A percentile compares a stretch with the other conserved stretches of the same genome.
Evolutionary conservation across 768 basidiomycete genomes (phyloP).

Genomic region (Phylloporus arenicola): DNA sequence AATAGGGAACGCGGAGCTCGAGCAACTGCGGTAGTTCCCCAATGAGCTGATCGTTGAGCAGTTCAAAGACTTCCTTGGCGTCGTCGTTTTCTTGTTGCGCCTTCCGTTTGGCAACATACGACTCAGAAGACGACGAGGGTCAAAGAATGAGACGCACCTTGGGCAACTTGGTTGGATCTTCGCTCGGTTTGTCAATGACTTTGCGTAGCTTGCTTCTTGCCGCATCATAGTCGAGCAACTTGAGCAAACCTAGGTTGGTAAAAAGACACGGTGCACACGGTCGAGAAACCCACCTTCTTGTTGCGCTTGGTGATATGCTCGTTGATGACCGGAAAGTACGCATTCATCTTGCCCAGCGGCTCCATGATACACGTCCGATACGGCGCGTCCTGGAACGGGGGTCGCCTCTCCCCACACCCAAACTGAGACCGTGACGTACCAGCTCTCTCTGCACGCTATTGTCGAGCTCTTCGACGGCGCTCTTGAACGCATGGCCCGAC

Average conservation of each 20-base stretch:
- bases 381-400: constrained; percentile 54
- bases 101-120: constrained; percentile 22
- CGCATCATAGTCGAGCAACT: constrained; percentile 95
- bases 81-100: constrained; percentile 97
- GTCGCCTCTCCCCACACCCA: neutral
- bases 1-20: constrained; percentile 94
- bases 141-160: constrained; percentile 40
- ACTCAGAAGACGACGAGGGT: neutral
- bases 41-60: constrained; percentile 90
- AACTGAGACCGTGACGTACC: constrained; percentile 42
- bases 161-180: constrained; percentile 88
- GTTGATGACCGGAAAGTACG: constrained; percentile 90
- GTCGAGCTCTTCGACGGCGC: constrained; percentile 92
- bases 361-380: constrained; percentile 94
- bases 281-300: constrained; percentile 67
- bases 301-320: constrained; percentile 91
- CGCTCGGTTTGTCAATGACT: constrained; percentile 84
- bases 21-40: constrained; percentile 86
- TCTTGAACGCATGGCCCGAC: constrained; percentile 94
- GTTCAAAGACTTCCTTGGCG: constrained; percentile 86
- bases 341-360: constrained; percentile 94
- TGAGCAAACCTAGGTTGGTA: neutral
- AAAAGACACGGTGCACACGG: neutral
- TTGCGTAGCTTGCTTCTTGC: constrained; percentile 89
- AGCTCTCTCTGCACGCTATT: constrained; percentile 77